Base-by-base conservation (phyloP, 352 stramenopile species). In the Thalassiosira mediterranea region DNA sequence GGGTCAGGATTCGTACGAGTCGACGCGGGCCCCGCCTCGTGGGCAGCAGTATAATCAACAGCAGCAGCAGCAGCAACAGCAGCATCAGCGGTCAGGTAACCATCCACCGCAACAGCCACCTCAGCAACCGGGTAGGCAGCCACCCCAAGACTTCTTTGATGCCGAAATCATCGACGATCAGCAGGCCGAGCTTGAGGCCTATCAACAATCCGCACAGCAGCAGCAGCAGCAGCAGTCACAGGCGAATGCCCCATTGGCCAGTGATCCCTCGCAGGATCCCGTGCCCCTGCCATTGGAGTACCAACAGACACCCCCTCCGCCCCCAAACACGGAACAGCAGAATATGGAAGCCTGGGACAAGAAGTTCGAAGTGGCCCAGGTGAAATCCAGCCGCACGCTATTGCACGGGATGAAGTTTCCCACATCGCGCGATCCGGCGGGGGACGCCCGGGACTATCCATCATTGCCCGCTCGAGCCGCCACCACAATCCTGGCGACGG, bases 321-420 rank as follows among this genome's bases (percentile, higher is more conserved):
- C 47, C 1, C 29, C 34, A 23, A 56, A 56, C 28, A 17, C 40
- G 1, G 21, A 32, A 21, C 34, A 67, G 37, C 21, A 67, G 21
- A 44, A 52, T 26, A 42, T 67, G 38, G 31, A 67, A 44, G 34
- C 32, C 32, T 67, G 58, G 58, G 58, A 67, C 53, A 57, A 67
- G 21, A 67, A 67, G 42, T 25, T 67, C 17, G 11, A 28, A 15
- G 38, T 25, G 11, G 58, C 58, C 40, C 17, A 44, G 29, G 40
- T 51, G 19, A 38, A 47, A 29, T 61, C 52, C 2, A 66, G 28
- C 0, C 29, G 28, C 17, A 37, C 34, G 8, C 23, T 66, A 25
- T 23, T 66, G 23, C 65, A 29, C 5, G 29, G 42, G 26, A 60
- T 74, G 4, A 34, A 42, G 19, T 63, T 46, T 32, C 60, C 60